phyloP scores from a whole-genome alignment of 208 protist genomes.

The Spongospora subterranea region DNA sequence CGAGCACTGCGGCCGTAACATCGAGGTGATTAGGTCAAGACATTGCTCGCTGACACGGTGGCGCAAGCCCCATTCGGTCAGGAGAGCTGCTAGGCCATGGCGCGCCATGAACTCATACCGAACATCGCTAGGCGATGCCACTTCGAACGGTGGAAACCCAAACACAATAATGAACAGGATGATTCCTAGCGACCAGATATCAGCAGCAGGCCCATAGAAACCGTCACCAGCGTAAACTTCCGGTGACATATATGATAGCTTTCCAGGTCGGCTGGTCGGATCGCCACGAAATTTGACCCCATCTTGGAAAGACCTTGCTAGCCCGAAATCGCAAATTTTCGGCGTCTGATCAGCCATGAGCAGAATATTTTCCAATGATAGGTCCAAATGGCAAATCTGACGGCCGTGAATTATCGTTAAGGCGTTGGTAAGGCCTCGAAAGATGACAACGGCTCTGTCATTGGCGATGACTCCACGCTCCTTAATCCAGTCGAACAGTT shows the following conservation, averaged over 20 bases:
- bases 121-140: not conserved
- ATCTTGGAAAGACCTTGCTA: not conserved
- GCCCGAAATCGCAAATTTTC: conserved; percentile 45
- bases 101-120: conserved; percentile 36
- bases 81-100: not conserved
- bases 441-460: not conserved
- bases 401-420: not conserved
- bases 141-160: conserved; percentile 69
- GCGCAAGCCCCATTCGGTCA: not conserved
- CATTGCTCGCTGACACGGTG: not conserved
- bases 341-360: conserved; percentile 4
- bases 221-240: conserved; percentile 3
- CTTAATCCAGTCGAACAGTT: conserved; percentile 51
- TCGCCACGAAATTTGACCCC: not conserved
- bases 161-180: conserved; percentile 68
- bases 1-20: not conserved
- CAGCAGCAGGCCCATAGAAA: conserved; percentile 47
- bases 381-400: conserved; percentile 4
- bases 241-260: conserved; percentile 53
- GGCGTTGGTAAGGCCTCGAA: not conserved
- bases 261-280: not conserved
- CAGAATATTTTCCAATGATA: conserved; percentile 50
- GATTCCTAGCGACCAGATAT: conserved; percentile 65
- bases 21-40: not conserved
- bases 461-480: not conserved